Evolutionary conservation across 192 early-diverging fungal genomes (phyloP).

Genomic region (Paraglomus brasilianum): DNA sequence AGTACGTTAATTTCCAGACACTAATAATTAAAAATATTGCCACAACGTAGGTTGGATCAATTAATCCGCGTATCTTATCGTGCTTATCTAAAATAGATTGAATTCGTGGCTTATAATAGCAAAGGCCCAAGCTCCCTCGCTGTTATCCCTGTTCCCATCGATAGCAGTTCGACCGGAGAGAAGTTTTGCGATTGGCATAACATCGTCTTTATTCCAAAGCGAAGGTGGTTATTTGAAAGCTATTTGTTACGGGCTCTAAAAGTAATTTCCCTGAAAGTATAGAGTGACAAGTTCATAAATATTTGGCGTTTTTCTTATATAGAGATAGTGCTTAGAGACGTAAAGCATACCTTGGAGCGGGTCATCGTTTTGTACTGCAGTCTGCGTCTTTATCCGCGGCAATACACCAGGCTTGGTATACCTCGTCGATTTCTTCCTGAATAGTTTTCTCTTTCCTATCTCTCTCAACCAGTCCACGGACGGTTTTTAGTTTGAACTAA

Average conservation of each 20-base stretch:
- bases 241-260: not conserved
- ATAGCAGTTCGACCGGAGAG: not conserved
- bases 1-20: too few relatives aligned
- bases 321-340: conserved; percentile 4
- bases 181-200: conserved; percentile 13
- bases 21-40: too few relatives aligned
- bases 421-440: conserved; percentile 1
- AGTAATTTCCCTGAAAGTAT: conserved; percentile 13
- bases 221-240: conserved; percentile 6
- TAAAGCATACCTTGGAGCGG: conserved; percentile 11
- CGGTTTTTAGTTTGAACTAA: too few relatives aligned
- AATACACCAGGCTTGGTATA: conserved; percentile 14
- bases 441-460: not conserved
- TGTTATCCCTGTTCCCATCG: too few relatives aligned
- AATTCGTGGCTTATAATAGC: too few relatives aligned
- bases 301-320: too few relatives aligned
- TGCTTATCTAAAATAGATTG: too few relatives aligned
- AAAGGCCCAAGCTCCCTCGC: too few relatives aligned
- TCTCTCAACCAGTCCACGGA: too few relatives aligned
- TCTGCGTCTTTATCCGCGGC: conserved; percentile 10
- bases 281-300: conserved; percentile 7
- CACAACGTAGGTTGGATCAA: too few relatives aligned
- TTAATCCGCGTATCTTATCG: too few relatives aligned
- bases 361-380: not conserved
- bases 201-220: conserved; percentile 13